These are phyloP conservation scores for Fusarium denticulatum DNA, from an alignment of 2,329 filamentous ascomycete species.

Conservation along the genomic window DNA sequence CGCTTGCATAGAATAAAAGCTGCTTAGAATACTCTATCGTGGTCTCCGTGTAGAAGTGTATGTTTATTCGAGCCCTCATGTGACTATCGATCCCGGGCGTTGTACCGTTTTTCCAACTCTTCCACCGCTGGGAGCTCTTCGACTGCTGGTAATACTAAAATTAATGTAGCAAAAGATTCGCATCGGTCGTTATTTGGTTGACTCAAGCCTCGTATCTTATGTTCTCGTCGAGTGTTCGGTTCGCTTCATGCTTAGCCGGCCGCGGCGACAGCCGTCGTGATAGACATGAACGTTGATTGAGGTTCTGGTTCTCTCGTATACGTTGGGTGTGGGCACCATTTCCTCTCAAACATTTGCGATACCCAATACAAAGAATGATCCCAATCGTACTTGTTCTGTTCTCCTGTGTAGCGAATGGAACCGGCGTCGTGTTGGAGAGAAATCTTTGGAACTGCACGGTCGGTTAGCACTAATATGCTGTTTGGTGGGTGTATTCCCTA, in stretches of 20 bases:
- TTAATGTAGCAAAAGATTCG: not conserved
- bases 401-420: conserved; percentile 33
- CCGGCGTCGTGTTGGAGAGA: not conserved
- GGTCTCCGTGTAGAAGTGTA: not conserved
- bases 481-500: not conserved
- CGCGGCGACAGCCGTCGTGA: not conserved
- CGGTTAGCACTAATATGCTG: conserved; percentile 2
- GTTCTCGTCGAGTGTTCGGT: not conserved
- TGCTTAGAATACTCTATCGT: not conserved
- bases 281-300: not conserved
- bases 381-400: conserved; percentile 45
- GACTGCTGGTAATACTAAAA: not conserved
- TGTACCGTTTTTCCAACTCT: not conserved
- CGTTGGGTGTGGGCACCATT: conserved; percentile 51
- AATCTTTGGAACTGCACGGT: conserved; percentile 2
- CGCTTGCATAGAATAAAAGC: not conserved
- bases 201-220: not conserved
- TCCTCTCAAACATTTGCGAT: conserved; percentile 56
- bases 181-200: not conserved
- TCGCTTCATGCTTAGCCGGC: not conserved
- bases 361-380: conserved; percentile 58
- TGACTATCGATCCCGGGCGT: not conserved
- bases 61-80: not conserved
- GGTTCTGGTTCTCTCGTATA: conserved; percentile 42
- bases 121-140: not conserved